Evolutionary conservation across 495 filamentous ascomycete species (phyloP), one percentile per base, ranked within the genome.

Genomic region (Massariosphaeria phaeospora): DNA sequence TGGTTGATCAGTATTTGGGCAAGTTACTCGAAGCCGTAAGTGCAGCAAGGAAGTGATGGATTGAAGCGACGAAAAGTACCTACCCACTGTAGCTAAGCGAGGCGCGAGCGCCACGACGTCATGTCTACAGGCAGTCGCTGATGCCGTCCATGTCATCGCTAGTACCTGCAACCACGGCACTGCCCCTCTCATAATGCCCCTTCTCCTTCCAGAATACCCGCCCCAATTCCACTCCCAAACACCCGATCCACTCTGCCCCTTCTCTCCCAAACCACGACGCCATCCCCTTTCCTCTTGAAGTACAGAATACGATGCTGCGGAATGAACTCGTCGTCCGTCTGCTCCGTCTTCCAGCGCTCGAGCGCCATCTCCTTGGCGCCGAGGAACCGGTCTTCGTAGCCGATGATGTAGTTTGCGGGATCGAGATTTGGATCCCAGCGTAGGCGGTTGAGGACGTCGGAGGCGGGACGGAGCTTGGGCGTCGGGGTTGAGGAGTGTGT

Each of bases 311-410:
- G 76, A 69, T 91, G 88, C 69, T 85, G 78, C 7, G 88, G 88
- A 57, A 91, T 91, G 62, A 89, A 91, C 55, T 91, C 88, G 59
- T 91, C 84, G 57, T 91, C 83, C 23, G 85, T 91, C 36, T 81
- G 74, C 53, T 91, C 87, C 17, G 70, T 78, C 69, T 84, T 86
- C 86, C 88, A 91, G 26, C 72, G 71, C 40, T 76, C 76, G 8
- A 89, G 67, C 5, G 70, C 63, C 47, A 81, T 78, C 67, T 91
- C 86, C 61, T 78, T 73, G 9, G 73, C 71, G 0, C 85, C 86
- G 8, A 77, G 57, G 50, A 89, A 90, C 11, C 88, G 76, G 61
- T 93, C 88, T 48, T 84, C 76, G 56, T 91, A 91, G 0, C 83
- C 88, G 36, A 91, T 77, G 6, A 88, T 59, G 64, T 80, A 89